Percentiles rank a stretch among this genome's conserved stretches.
Conservation (phyloP, 768 basidiomycete genomes). For the Lactarius vividus region DNA sequence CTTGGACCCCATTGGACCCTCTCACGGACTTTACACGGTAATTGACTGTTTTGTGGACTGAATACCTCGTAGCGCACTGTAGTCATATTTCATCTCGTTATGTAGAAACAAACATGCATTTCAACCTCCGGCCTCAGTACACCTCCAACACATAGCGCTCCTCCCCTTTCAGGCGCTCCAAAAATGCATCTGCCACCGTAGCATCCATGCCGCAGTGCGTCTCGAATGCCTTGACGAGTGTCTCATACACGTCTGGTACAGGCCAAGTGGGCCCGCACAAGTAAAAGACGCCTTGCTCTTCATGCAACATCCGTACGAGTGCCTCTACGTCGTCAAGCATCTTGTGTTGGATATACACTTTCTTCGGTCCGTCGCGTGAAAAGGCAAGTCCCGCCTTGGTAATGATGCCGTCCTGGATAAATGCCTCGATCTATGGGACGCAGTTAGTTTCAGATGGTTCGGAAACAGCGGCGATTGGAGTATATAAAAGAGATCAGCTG, state of each 20-base stretch:
- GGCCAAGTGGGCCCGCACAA: constrained; percentile 99
- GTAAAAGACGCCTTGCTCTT: constrained; percentile 84
- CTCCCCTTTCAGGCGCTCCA: constrained; percentile 92
- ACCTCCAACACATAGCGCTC: constrained; percentile 98
- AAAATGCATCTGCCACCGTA: constrained; percentile 68
- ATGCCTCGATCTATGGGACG: constrained; percentile 69
- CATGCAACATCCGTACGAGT: constrained; percentile 71
- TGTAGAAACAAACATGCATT: background rate
- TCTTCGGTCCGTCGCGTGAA: constrained; percentile 88
- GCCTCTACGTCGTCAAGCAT: constrained; percentile 87
- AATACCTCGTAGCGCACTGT: background rate
- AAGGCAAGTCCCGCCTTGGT: constrained; percentile 93
- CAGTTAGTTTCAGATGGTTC: constrained; percentile 3
- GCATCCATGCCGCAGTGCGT: constrained; percentile 65
- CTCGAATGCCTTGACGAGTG: constrained; percentile 77
- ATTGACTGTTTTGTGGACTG: background rate
- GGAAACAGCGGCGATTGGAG: background rate
- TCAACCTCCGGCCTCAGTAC: constrained; percentile 14
- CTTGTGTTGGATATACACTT: constrained; percentile 99
- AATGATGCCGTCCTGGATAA: constrained; percentile 79
- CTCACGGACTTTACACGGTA: background rate
- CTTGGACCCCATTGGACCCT: background rate
- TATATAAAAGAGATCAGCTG: constrained; percentile 20
- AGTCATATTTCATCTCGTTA: background rate
- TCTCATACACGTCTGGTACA: constrained; percentile 97